Evolutionary conservation across 2,329 filamentous ascomycete genomes (phyloP), one percentile per base, ranked within the genome.

Genomic region (Alternaria gaisen): DNA sequence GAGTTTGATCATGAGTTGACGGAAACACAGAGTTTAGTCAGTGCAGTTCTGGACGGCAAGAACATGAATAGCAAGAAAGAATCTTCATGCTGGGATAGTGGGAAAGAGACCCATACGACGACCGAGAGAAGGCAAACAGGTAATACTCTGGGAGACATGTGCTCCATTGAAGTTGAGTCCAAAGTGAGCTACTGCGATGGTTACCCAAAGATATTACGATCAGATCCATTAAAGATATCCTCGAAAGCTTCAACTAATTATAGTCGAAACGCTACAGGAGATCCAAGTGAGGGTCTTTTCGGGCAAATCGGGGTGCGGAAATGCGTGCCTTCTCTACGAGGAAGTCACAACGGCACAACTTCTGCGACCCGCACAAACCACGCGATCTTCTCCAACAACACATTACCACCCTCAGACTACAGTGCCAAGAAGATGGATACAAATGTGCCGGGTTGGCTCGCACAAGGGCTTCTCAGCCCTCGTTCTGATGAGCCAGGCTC

Each of bases 391-490:
- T 36, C 56, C 22, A 24, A 46, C 26, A n/a, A 34, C 30, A 44
- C 4, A 1, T 42, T 24, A 12, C 34, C 14, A 8, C 38, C 32
- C 40, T 42, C n/a, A 11, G 20, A 24, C 0, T 48, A 44, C 41
- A 52, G 40, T 16, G 7, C 26, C 10, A 14, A 36, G 18, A 46
- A 47, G 2, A 56, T 53, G 50, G 43, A 58, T 10, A 40, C 40
- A 4, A 46, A 34, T 44, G 43, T 57, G 7, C 47, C 56, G 5
- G 55, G 46, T 5, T 62, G 60, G 56, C 58, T 66, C 8, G 53
- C 43, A 16, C 53, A 38, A 18, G 47, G 54, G 16, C 28, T 42
- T n/a, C 24, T 22, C 3, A 32, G 36, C 5, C 18, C 42, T 51
- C 14, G 20, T n/a, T 14, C 42, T 4, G 18, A 22, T 16, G 38